These are phyloP conservation scores for Stemphylium lycopersici DNA, from an alignment of 2,329 filamentous ascomycete genomes.

Conservation along the genomic window DNA sequence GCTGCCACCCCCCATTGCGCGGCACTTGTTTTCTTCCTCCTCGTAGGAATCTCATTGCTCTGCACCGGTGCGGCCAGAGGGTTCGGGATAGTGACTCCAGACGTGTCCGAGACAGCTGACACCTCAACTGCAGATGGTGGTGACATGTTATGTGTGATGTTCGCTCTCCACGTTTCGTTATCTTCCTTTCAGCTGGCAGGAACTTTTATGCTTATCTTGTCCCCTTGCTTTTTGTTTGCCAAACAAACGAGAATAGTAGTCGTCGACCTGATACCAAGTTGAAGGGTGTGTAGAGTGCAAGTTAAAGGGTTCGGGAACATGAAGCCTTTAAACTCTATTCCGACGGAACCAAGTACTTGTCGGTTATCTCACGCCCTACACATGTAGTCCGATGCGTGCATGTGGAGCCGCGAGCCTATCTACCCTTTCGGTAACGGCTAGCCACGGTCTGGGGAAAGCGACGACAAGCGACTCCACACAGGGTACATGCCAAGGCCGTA, in stretches of 20 bases:
- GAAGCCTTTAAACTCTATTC: conserved; percentile 7
- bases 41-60: conserved; percentile 68
- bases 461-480: conserved; percentile 25
- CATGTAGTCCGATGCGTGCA: conserved; percentile 25
- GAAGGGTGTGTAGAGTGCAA: not conserved
- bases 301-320: not conserved
- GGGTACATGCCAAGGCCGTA: conserved; percentile 14
- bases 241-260: not conserved
- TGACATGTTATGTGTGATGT: conserved; percentile 23
- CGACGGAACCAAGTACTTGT: not conserved
- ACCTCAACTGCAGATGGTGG: conserved; percentile 50
- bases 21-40: conserved; percentile 73
- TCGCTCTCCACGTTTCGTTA: not conserved
- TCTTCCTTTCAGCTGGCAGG: not conserved
- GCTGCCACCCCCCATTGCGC: conserved; percentile 78
- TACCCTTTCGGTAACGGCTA: conserved; percentile 38
- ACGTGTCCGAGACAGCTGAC: conserved; percentile 55
- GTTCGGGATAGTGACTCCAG: conserved; percentile 53
- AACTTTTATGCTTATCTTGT: not conserved
- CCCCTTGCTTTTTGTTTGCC: not conserved
- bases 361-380: conserved; percentile 29
- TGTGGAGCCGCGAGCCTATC: conserved; percentile 23
- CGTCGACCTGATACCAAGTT: not conserved
- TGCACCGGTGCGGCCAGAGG: conserved; percentile 59
- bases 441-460: conserved; percentile 37